These are phyloP conservation scores for Xylaria multiplex DNA, from an alignment of 2,329 filamentous ascomycete species.

Conservation along the genomic window DNA sequence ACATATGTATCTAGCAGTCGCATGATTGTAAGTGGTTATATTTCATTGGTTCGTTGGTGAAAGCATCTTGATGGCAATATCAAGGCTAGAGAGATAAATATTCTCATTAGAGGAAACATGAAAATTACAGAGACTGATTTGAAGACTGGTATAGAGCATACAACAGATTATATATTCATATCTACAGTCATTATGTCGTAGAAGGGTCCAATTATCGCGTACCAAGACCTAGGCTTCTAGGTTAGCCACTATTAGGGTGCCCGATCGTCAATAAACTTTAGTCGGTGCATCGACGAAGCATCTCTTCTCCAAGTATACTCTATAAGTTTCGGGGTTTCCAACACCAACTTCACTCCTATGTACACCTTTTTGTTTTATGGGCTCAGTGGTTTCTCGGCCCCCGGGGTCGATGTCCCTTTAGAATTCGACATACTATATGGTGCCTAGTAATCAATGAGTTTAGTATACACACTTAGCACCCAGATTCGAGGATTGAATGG, in stretches of 20 bases:
- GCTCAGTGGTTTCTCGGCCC: conserved; percentile 39
- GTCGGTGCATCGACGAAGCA: background rate
- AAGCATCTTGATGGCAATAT: no score
- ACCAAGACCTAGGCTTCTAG: background rate
- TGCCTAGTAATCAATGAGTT: conserved; percentile 59
- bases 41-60: no score
- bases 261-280: background rate
- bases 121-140: background rate
- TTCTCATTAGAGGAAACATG: background rate
- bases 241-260: background rate
- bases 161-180: background rate
- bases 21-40: no score
- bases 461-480: conserved; percentile 20
- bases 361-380: background rate
- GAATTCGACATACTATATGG: conserved; percentile 77
- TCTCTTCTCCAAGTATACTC: background rate
- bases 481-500: background rate
- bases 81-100: no score
- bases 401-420: conserved; percentile 70
- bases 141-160: background rate
- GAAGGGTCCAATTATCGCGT: background rate
- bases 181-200: background rate
- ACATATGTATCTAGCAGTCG: no score
- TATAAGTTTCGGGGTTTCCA: background rate
- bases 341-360: no score